These are phyloP conservation scores for Coemansia sp. DNA, from an alignment of 192 early-diverging fungal genomes.

Conservation along the genomic window DNA sequence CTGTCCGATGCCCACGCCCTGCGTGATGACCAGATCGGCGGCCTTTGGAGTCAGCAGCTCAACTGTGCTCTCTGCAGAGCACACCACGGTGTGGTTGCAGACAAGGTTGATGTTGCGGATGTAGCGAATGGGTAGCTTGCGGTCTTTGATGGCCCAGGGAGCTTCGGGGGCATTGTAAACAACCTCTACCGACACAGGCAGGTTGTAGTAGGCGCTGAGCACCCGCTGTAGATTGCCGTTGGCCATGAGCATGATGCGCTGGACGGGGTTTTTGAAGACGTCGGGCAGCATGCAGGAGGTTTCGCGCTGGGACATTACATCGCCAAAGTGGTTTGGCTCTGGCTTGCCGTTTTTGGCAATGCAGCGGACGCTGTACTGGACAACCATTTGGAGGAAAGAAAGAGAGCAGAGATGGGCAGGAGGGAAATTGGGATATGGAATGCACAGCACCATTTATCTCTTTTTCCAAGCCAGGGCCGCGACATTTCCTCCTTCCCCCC, in stretches of 20 bases:
- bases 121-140: constrained; percentile 39
- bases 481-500: neutral
- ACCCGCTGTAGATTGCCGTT: constrained; percentile 56
- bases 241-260: constrained; percentile 55
- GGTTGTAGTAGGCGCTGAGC: constrained; percentile 55
- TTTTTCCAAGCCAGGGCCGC: neutral
- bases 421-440: constrained; percentile 1
- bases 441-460: neutral
- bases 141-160: constrained; percentile 4
- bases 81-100: constrained; percentile 45
- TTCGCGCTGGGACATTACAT: constrained; percentile 53
- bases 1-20: constrained; percentile 56
- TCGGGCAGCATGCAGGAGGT: constrained; percentile 52
- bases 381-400: constrained; percentile 22
- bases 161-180: constrained; percentile 38
- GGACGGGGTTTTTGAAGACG: constrained; percentile 42
- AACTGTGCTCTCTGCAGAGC: constrained; percentile 44
- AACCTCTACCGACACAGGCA: constrained; percentile 48
- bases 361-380: constrained; percentile 36
- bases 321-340: constrained; percentile 53
- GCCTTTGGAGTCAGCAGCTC: constrained; percentile 42
- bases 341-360: constrained; percentile 21
- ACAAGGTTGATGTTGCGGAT: constrained; percentile 47
- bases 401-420: neutral
- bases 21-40: constrained; percentile 38